Percentiles rank a stretch among this genome's conserved stretches.
phyloP scores from a whole-genome alignment of 352 stramenopile species.

The Pythium phragmiticola region DNA sequence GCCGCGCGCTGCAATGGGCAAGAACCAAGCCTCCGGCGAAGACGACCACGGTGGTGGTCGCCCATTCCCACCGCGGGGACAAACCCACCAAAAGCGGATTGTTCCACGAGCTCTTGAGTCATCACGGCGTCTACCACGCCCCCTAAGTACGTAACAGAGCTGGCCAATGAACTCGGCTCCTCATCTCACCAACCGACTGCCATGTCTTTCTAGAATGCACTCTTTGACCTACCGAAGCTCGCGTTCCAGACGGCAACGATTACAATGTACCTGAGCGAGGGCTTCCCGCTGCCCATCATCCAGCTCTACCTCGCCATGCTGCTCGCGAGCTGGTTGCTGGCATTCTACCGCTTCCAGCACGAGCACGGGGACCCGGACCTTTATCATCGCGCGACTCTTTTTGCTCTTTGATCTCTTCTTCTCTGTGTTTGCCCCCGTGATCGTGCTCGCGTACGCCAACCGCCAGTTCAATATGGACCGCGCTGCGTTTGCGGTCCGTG shows the following conservation, averaged over 20 bases:
- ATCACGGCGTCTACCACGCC: constrained; percentile 16
- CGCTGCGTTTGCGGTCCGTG: constrained; percentile 12
- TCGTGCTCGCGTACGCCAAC: constrained; percentile 28
- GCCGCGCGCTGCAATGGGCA: background rate
- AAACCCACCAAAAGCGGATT: background rate
- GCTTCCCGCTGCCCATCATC: constrained; percentile 30
- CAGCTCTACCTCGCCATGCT: constrained; percentile 28
- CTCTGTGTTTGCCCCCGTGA: constrained; percentile 29
- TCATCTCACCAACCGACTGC: background rate
- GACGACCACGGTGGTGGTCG: background rate
- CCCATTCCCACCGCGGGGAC: background rate
- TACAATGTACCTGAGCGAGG: constrained; percentile 21
- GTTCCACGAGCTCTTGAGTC: constrained; percentile 7
- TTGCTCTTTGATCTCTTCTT: constrained; percentile 38
- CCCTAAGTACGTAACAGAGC: constrained; percentile 20
- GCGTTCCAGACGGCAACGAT: constrained; percentile 24
- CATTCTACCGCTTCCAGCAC: constrained; percentile 32
- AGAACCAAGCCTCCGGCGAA: background rate
- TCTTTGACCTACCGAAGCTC: constrained; percentile 22
- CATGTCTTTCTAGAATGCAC: constrained; percentile 11
- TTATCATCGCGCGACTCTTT: constrained; percentile 24
- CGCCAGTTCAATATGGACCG: constrained; percentile 30
- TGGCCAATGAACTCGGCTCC: too few species aligned
- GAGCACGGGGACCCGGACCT: constrained; percentile 8
- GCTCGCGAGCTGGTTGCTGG: constrained; percentile 26